Evolutionary conservation across 768 basidiomycete genomes (phyloP).

Genomic region (Pleurotus sapidus): DNA sequence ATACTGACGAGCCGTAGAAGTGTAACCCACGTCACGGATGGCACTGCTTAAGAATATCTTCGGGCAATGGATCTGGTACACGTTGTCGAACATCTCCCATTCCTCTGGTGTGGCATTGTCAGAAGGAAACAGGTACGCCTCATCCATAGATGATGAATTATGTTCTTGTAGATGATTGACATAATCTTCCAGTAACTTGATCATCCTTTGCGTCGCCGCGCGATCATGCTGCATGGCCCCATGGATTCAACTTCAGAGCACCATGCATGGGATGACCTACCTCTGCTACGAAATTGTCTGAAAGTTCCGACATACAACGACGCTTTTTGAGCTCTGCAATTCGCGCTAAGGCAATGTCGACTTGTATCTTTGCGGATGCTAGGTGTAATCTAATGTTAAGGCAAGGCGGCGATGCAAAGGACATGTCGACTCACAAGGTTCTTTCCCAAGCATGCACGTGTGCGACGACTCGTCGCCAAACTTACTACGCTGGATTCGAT

Average conservation of each 20-base stretch:
- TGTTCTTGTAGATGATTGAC: constrained; percentile 46
- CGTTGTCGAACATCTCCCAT: constrained; percentile 84
- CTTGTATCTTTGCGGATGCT: constrained; percentile 69
- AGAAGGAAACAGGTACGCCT: constrained; percentile 62
- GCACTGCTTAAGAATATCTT: constrained; percentile 74
- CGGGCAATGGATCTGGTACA: constrained; percentile 88
- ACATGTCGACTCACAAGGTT: constrained; percentile 49
- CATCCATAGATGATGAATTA: constrained; percentile 27
- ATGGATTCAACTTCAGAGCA: background rate
- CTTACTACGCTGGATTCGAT: constrained; percentile 54
- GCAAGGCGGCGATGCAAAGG: too few species aligned
- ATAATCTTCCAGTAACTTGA: constrained; percentile 59
- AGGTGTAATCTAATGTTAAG: background rate
- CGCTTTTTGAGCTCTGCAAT: constrained; percentile 43
- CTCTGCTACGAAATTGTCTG: background rate
- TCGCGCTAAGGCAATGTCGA: constrained; percentile 53
- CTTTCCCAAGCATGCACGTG: constrained; percentile 71
- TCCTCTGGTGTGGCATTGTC: constrained; percentile 67
- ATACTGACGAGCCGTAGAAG: background rate
- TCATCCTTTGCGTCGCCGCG: constrained; percentile 41
- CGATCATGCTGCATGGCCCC: constrained; percentile 8
- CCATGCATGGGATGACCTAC: background rate
- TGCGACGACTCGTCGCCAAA: constrained; percentile 89
- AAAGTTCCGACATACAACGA: background rate
- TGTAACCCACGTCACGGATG: constrained; percentile 68